Evolutionary conservation across 2,329 filamentous ascomycete genomes (phyloP).

Genomic region (Hypoxylon sp.): DNA sequence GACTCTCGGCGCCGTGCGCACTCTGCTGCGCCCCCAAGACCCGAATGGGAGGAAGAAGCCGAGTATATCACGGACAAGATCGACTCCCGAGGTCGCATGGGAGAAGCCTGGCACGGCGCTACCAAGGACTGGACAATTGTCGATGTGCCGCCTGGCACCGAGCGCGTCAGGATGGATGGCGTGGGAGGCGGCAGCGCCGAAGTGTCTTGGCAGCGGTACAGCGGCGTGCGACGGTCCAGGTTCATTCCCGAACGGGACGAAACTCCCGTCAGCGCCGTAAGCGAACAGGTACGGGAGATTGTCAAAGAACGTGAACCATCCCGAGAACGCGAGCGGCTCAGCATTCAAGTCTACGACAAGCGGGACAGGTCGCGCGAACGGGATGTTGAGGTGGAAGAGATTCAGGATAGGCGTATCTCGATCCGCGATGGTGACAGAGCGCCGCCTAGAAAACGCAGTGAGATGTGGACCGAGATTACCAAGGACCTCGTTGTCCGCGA

Average conservation of each 20-base stretch:
- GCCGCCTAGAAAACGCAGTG: slow-evolving; percentile 63
- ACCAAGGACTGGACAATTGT: slow-evolving; percentile 85
- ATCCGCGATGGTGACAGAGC: slow-evolving; percentile 54
- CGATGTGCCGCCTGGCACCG: slow-evolving; percentile 86
- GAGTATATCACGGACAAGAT: slow-evolving; percentile 70
- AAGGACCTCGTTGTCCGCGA: slow-evolving; percentile 90
- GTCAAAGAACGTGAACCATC: slow-evolving; percentile 41
- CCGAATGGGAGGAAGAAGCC: slow-evolving; percentile 74
- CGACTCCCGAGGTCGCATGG: slow-evolving; percentile 73
- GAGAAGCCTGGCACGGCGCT: slow-evolving; percentile 80
- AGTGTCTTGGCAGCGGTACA: slow-evolving; percentile 83
- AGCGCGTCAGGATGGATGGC: slow-evolving; percentile 85
- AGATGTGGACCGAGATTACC: slow-evolving; percentile 97
- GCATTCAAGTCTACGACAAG: slow-evolving; percentile 60
- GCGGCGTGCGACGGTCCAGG: slow-evolving; percentile 79
- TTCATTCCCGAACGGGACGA: slow-evolving; percentile 78
- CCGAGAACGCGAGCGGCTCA: slow-evolving; percentile 56
- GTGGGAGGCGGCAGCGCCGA: slow-evolving; percentile 80
- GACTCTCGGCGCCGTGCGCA: slow-evolving; percentile 65
- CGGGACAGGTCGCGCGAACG: slow-evolving; percentile 54
- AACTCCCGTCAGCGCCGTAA: slow-evolving; percentile 52
- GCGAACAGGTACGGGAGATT: slow-evolving; percentile 48
- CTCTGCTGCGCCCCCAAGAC: slow-evolving; percentile 63
- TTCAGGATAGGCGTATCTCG: slow-evolving; percentile 64
- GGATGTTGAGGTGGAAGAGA: slow-evolving; percentile 68